Percentiles rank a stretch among this genome's conserved stretches.
These are phyloP conservation scores for Combretum micranthum DNA, from an alignment of 345 rosid species.

Conservation along the genomic window DNA sequence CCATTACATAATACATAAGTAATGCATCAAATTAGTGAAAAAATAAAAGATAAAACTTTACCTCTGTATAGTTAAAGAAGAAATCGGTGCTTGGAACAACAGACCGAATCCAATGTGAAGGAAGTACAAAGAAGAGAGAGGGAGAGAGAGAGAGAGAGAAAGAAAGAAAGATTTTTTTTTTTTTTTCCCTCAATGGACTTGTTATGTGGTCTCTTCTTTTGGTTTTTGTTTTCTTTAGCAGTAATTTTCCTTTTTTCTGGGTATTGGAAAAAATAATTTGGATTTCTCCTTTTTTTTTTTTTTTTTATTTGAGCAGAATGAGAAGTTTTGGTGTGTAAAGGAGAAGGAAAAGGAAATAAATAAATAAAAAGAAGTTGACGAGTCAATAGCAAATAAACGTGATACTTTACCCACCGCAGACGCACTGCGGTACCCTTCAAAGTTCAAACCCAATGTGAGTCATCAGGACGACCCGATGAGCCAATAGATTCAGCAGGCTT, in stretches of 20 bases:
- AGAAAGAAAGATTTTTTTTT: too few relatives aligned
- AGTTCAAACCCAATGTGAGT: too few relatives aligned
- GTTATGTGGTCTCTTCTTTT: neutral
- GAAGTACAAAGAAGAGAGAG: neutral
- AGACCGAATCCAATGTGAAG: slow-evolving; percentile 9
- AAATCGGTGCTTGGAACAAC: slow-evolving; percentile 2
- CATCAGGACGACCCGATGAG: too few relatives aligned
- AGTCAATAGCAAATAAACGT: slow-evolving; percentile 19
- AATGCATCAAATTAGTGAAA: neutral
- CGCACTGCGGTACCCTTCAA: slow-evolving; percentile 1
- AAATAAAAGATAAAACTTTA: neutral
- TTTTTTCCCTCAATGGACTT: neutral
- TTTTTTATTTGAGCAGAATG: neutral
- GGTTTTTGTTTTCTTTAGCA: neutral
- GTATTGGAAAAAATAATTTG: neutral
- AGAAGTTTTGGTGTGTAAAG: neutral
- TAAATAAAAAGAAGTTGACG: slow-evolving; percentile 7
- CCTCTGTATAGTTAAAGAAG: neutral
- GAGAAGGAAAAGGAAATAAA: slow-evolving; percentile 12
- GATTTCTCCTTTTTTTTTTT: neutral
- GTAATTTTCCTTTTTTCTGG: too few relatives aligned
- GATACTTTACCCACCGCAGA: slow-evolving; percentile 24
- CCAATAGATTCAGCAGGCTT: too few relatives aligned
- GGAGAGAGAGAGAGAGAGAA: neutral
- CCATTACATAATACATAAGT: too few relatives aligned